Conservation (phyloP, 2,329 filamentous ascomycete genomes). For the Colletotrichum salicis region DNA sequence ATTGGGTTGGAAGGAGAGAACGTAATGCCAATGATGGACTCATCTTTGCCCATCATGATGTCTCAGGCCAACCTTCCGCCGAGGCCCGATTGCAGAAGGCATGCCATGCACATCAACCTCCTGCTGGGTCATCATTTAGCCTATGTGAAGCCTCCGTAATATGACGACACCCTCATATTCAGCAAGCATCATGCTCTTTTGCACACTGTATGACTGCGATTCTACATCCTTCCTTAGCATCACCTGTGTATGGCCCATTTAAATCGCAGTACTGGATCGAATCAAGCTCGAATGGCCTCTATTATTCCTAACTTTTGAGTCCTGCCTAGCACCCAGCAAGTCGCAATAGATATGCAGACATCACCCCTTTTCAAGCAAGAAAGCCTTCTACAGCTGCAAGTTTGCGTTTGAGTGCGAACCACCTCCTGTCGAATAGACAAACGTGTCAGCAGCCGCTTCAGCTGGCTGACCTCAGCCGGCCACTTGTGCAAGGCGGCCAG, state of each 20-base stretch:
- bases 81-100: not conserved
- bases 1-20: not conserved
- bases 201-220: too few relatives aligned
- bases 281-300: too few relatives aligned
- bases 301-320: not conserved
- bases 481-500: not conserved
- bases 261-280: too few relatives aligned
- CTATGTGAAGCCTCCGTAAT: not conserved
- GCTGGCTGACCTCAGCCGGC: not conserved
- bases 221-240: too few relatives aligned
- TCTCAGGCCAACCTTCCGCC: not conserved
- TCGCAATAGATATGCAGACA: not conserved
- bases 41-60: not conserved
- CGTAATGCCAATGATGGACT: not conserved
- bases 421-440: not conserved
- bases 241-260: too few relatives aligned
- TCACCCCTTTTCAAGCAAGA: not conserved
- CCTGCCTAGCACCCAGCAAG: not conserved
- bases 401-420: not conserved
- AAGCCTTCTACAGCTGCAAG: not conserved
- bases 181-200: not conserved
- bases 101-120: not conserved
- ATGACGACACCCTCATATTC: not conserved
- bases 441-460: not conserved
- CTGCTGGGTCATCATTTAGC: not conserved